Evolutionary conservation across 2,329 filamentous ascomycete species (phyloP).

Genomic region (Fusarium pininemorale): DNA sequence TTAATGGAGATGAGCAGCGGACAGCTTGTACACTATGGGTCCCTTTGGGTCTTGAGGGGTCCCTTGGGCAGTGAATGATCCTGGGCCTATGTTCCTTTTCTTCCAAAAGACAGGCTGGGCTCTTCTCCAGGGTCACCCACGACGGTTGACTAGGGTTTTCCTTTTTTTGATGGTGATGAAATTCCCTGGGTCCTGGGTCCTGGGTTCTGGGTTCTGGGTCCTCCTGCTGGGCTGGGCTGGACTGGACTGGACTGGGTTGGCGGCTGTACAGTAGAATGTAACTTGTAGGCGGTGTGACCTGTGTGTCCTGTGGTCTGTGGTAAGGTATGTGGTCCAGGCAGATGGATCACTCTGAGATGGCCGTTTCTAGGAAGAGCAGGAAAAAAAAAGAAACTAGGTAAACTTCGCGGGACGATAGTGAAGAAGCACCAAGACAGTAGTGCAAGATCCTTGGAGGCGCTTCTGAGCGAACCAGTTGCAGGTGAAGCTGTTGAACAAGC

Average conservation of each 20-base stretch:
- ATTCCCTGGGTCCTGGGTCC: conserved; percentile 40
- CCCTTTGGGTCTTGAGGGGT: conserved; percentile 36
- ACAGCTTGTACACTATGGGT: conserved; percentile 44
- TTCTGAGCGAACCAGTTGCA: conserved; percentile 42
- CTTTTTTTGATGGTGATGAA: conserved; percentile 39
- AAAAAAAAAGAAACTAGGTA: conserved; percentile 6
- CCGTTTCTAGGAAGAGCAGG: conserved; percentile 31
- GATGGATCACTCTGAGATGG: conserved; percentile 42
- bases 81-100: conserved; percentile 27
- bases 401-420: conserved; percentile 35
- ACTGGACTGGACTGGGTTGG: conserved; percentile 14
- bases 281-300: conserved; percentile 44
- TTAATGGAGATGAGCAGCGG: conserved; percentile 6
- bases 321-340: conserved; percentile 33
- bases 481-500: conserved; percentile 33
- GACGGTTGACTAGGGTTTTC: conserved; percentile 44
- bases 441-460: conserved; percentile 35
- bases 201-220: conserved; percentile 41
- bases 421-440: conserved; percentile 43
- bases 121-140: conserved; percentile 40
- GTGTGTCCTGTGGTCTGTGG: conserved; percentile 30
- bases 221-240: conserved; percentile 30
- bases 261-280: neutral
- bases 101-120: conserved; percentile 39
- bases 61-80: conserved; percentile 44